Evolutionary conservation across 306 rosid genomes (phyloP).

Genomic region (Lagenaria siceraria): DNA sequence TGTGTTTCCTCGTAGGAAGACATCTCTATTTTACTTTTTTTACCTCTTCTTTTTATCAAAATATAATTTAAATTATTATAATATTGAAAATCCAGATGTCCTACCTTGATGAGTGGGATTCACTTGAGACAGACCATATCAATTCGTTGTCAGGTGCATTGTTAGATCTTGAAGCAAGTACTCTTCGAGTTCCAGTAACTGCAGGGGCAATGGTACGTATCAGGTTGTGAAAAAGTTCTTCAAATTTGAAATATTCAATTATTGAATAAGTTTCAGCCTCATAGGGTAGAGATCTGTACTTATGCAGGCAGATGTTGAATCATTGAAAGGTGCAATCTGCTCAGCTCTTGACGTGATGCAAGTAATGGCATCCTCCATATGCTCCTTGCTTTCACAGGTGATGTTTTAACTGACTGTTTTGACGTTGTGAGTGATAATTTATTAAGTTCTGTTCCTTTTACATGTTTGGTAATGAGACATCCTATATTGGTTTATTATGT

Average conservation of each 20-base stretch:
- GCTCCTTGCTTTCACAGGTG: conserved; percentile 71
- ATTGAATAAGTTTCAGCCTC: conserved; percentile 6
- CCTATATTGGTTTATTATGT: neutral
- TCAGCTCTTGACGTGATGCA: conserved; percentile 86
- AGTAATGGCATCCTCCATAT: conserved; percentile 75
- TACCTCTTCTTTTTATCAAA: neutral
- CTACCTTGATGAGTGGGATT: conserved; percentile 79
- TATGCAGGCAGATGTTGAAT: conserved; percentile 78
- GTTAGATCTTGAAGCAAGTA: conserved; percentile 89
- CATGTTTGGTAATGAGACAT: neutral
- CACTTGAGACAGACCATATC: conserved; percentile 61
- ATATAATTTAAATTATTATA: neutral
- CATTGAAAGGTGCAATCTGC: conserved; percentile 72
- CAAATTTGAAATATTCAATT: conserved; percentile 9
- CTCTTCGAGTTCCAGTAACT: conserved; percentile 80
- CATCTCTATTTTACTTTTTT: neutral
- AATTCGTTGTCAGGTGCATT: conserved; percentile 74
- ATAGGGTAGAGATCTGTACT: conserved; percentile 2
- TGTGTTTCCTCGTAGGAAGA: neutral
- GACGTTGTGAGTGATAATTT: neutral
- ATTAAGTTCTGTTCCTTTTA: neutral
- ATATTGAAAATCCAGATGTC: conserved; percentile 38
- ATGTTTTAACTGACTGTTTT: conserved; percentile 7
- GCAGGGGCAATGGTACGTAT: conserved; percentile 70
- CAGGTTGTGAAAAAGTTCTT: neutral